phyloP scores from a whole-genome alignment of 148 eudicot species.

The Rhododendron ovatum region DNA sequence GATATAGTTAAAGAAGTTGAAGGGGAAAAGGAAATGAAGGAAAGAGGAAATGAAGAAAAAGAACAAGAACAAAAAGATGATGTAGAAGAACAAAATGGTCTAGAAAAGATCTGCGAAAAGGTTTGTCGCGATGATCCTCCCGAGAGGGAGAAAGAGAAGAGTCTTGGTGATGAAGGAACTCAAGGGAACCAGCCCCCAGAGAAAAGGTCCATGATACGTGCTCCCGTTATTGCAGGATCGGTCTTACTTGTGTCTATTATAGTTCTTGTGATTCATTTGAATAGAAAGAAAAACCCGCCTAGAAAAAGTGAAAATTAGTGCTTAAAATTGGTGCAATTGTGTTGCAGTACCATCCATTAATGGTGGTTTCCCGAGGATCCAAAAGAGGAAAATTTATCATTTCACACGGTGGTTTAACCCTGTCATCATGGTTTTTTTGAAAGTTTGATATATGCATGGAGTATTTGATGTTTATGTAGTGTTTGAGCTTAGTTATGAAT shows the following conservation, averaged over 20 bases:
- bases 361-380: not conserved
- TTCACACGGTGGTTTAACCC: not conserved
- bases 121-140: not conserved
- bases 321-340: not conserved
- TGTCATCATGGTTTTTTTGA: no score
- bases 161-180: not conserved
- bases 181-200: constrained; percentile 1
- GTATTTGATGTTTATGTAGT: not conserved
- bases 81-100: not conserved
- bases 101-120: not conserved
- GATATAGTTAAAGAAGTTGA: not conserved
- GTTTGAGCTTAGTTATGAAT: not conserved
- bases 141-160: not conserved
- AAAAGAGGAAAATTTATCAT: not conserved
- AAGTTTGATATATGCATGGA: not conserved
- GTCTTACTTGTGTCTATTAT: constrained; percentile 45
- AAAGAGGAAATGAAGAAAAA: not conserved
- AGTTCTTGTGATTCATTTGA: constrained; percentile 36
- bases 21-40: not conserved
- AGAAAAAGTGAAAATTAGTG: constrained; percentile 7
- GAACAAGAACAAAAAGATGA: not conserved
- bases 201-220: constrained; percentile 25
- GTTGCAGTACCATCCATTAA: not conserved
- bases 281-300: constrained; percentile 24
- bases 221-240: constrained; percentile 54